Base-by-base conservation (phyloP, 768 basidiomycete genomes). In the Mycena galericulata region DNA sequence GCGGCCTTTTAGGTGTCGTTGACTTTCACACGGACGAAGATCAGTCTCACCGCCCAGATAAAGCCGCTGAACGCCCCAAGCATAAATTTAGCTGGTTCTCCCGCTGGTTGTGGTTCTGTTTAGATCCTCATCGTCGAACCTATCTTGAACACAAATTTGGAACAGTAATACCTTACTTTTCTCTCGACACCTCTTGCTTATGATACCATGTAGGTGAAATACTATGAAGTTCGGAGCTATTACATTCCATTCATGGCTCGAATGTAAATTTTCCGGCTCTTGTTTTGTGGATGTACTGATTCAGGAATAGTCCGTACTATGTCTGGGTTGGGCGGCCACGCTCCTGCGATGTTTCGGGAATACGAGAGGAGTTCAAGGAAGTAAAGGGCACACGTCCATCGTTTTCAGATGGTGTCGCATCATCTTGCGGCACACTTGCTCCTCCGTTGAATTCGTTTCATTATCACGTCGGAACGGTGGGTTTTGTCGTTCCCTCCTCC, bases 1-100 rank as follows among this genome's bases (percentile, higher is more conserved):
- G 80, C 5, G 91, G 92, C 26, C 71, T 93, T 0, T 75, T 92
- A 15, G 85, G 86, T 30, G 91, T 92, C n/a, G 89, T 84, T 40
- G 92, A 93, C 29, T 43, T 62, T n/a, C 32, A 41, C 50, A 53
- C 40, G 7, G 15, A 17, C 3, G 50, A 17, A 3, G 51, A 43
- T 10, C 61, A 27, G 20, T 20, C 29, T 15, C 24, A 6, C 46
- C 29, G 26, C 20, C 20, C 36, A 41, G 60, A 51, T 2, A 40
- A 14, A 40, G 9, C 26, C 8, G 38, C 14, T 10, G 38, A 40
- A 17, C 49, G 60, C 24, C 14, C 26, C 10, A 29, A 9, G 27
- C 15, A 41, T 22, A 6, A 32, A 51, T 51, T 22, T 10, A 18
- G 27, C 3, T 51, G 11, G 36, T 32, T 62, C 15, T 32, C 47